phyloP scores from a whole-genome alignment of 2,329 filamentous ascomycete genomes.

The Byssoonygena ceratinophila region DNA sequence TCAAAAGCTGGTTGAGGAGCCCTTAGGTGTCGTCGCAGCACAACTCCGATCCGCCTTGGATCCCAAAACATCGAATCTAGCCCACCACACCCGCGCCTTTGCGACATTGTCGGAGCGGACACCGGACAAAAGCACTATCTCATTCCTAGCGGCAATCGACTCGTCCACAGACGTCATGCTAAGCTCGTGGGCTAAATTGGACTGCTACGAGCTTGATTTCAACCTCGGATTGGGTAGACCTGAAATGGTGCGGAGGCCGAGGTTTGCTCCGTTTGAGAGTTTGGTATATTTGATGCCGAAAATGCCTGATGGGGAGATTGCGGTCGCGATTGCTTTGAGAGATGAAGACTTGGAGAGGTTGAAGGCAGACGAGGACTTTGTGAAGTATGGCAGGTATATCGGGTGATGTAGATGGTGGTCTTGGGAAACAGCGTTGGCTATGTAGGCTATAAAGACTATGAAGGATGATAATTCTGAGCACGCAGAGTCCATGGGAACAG shows the following conservation, averaged over 20 bases:
- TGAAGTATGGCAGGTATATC: conserved; percentile 21
- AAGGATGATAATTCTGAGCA: no score
- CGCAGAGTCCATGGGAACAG: no score
- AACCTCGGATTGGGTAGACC: conserved; percentile 39
- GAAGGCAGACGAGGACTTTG: conserved; percentile 36
- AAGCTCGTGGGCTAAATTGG: conserved; percentile 46
- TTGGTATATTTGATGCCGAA: conserved; percentile 44
- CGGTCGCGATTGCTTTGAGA: conserved; percentile 37
- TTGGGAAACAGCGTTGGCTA: no score
- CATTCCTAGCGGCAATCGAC: conserved; percentile 30
- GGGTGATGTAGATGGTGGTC: no score
- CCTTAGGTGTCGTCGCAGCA: conserved; percentile 31
- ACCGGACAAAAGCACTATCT: conserved; percentile 30
- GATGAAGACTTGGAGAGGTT: conserved; percentile 42
- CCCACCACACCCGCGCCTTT: conserved; percentile 32
- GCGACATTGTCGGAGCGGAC: conserved; percentile 32
- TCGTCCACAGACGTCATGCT: conserved; percentile 40
- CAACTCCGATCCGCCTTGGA: conserved; percentile 33
- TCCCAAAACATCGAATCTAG: conserved; percentile 30
- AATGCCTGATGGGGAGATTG: conserved; percentile 35
- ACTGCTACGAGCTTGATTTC: conserved; percentile 41
- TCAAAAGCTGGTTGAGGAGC: conserved; percentile 22
- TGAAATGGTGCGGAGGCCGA: conserved; percentile 40
- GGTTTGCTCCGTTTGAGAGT: conserved; percentile 39
- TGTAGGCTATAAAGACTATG: no score